Evolutionary conservation across 192 early-diverging fungal genomes (phyloP), one percentile per base, ranked within the genome.

Genomic region (Mortierella antarctica): DNA sequence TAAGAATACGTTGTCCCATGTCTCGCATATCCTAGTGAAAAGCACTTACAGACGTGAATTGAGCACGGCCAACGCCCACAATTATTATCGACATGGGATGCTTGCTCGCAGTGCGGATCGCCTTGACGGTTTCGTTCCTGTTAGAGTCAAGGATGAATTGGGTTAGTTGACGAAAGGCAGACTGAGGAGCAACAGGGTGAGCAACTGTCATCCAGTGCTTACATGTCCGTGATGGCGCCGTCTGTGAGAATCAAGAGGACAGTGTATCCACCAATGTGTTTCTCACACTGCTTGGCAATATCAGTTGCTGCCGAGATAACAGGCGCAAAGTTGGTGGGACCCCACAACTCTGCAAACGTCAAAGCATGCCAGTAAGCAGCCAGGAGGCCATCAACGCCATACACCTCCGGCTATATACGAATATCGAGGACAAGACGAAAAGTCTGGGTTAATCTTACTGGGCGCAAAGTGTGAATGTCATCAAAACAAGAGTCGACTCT

Each of bases 271-370:
- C 31, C 14, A 6, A 15, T 39, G 18, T 11, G 15, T 5, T 57
- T 15, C 18, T 58, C 59, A 5, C 44, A 40, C 0, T 55, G 42
- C 54, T 52, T 57, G 17, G 74, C 66, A 64, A 68, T 68, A 4
- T 45, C 60, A 1, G 74, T 53, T 1, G 66, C 74, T 39, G 57
- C 51, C 0, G 8, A 9, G 20, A 76, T 72, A 11, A 85, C 77
- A 9, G 88, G 88, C 8, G 88, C 66, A 82, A 90, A 89, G 59
- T 88, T 88, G 10, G 88, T 89, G 12, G 88, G 89, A 11, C 88
- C 89, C 23, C 57, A 83, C 21, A 90, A 65, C 52, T 80, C 57
- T 31, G 86, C 70, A 58, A 61, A 60, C 7, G 68, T 46, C 15
- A 89, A 64, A 7, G 88, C 74, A 1, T 64, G 21, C 48, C 72